A percentile compares a stretch with the other conserved stretches of the same genome.
Conservation (phyloP, 2,329 filamentous ascomycete species). For the Bertia moriformis region DNA sequence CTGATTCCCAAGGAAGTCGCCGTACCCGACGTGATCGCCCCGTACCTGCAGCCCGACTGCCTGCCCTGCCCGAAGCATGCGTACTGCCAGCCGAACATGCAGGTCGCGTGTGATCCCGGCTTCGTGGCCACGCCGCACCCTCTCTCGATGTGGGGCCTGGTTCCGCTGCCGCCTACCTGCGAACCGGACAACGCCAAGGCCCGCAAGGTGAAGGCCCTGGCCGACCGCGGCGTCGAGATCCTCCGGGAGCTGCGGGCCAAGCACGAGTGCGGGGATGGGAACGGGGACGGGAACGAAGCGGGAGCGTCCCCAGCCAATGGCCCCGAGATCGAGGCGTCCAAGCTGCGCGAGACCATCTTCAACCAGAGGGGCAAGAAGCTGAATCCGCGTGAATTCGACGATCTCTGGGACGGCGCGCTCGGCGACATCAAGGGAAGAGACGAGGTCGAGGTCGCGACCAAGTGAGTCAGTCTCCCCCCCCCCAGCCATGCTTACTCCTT, state of each 20-base stretch:
- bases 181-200: conserved; percentile 91
- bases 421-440: conserved; percentile 56
- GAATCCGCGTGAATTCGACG: conserved; percentile 78
- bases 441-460: conserved; percentile 34
- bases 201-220: conserved; percentile 70
- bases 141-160: conserved; percentile 61
- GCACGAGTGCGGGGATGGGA: conserved; percentile 71
- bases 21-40: conserved; percentile 59
- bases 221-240: conserved; percentile 74
- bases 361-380: conserved; percentile 69
- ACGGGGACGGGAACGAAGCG: conserved; percentile 42
- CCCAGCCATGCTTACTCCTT: conserved; percentile 10
- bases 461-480: conserved; percentile 30
- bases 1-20: conserved; percentile 34
- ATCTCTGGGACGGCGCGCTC: conserved; percentile 64
- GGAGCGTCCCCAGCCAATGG: too few relatives aligned
- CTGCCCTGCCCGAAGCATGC: conserved; percentile 84
- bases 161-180: conserved; percentile 81
- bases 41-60: conserved; percentile 64
- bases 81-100: conserved; percentile 67
- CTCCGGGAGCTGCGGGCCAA: conserved; percentile 73
- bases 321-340: conserved; percentile 48
- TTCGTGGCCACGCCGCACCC: conserved; percentile 79
- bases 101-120: conserved; percentile 69
- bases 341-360: conserved; percentile 64